These are phyloP conservation scores for Pichia exigua DNA, from an alignment of 805 yeast species.

Conservation along the genomic window DNA sequence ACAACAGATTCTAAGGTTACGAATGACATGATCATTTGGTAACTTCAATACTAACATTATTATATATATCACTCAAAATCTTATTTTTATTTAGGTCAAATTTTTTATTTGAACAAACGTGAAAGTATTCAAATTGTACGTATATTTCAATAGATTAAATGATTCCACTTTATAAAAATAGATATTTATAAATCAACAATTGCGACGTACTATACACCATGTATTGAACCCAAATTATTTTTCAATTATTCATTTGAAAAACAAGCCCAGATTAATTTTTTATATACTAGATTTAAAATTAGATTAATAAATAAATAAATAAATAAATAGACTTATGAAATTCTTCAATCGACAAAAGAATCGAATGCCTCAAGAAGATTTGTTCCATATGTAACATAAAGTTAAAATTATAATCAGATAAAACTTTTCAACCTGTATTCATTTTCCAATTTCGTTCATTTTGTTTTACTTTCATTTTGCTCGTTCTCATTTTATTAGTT, in stretches of 20 bases:
- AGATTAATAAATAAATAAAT: too few relatives aligned
- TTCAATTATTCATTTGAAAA: neutral
- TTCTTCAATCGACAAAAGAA: neutral
- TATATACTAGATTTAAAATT: neutral
- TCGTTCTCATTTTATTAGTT: neutral
- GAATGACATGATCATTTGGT: neutral
- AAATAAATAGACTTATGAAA: too few relatives aligned
- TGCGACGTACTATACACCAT: neutral
- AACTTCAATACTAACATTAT: neutral
- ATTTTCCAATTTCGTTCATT: too few relatives aligned
- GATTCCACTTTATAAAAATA: neutral
- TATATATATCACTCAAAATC: neutral
- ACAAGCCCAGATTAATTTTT: neutral
- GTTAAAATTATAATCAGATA: too few relatives aligned
- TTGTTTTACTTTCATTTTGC: neutral
- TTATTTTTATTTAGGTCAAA: slow-evolving; percentile 1
- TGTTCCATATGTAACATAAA: neutral
- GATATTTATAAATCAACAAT: neutral
- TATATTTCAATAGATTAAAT: neutral
- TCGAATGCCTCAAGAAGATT: neutral
- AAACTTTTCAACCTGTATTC: neutral
- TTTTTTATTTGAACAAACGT: slow-evolving; percentile 5
- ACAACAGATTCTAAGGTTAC: neutral
- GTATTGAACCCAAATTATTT: neutral
- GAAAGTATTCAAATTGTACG: neutral